Base-by-base conservation (phyloP, 495 filamentous ascomycete species). In the Aspergillus taichungensis region DNA sequence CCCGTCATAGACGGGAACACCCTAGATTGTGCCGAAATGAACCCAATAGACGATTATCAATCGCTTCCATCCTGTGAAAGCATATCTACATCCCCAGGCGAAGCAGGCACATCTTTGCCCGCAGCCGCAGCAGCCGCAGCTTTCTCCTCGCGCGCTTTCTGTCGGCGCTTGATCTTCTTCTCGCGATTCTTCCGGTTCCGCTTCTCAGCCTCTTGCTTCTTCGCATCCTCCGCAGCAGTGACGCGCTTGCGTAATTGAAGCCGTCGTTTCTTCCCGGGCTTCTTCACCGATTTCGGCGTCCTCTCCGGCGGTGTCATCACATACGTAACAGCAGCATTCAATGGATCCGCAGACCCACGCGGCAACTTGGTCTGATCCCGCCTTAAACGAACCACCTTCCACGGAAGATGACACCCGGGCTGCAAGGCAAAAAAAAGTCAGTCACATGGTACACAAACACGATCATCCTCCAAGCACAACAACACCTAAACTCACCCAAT, bases 201-300 rank as follows among this genome's bases (percentile, higher is more conserved):
- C 50, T 73, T 73, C 53, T 73, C 69, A 1, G 66, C 68, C n/a
- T 71, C 67, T 0, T 52, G 53, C 49, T 66, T 59, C 42, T 68
- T 65, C 0, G 65, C 63, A 34, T 35, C 43, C 31, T 62, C 40
- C 3, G 59, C 62, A 1, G 53, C 56, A 6, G 47, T 51, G 7
- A 53, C 48, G 4, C 55, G 56, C 55, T 68, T 73, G 40, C 69
- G 67, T 37, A 71, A 41, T 39, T 67, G 61, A 8, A 73, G 46
- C 2, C 69, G 69, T 3, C 69, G 58, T 52, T 73, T 73, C 51
- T 73, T 73, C 9, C 69, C 69, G 0, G 69, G 67, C 59, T 73
- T 73, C 53, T 69, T 71, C 27, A 56, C 56, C 6, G 68, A 62
- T 34, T 54, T 55, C 1, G 62, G 66, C 8, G 55, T 49, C 37